Percentiles rank a stretch among this genome's conserved stretches.
Conservation (phyloP, 768 basidiomycete genomes). For the Sporobolomyces phaffii region DNA sequence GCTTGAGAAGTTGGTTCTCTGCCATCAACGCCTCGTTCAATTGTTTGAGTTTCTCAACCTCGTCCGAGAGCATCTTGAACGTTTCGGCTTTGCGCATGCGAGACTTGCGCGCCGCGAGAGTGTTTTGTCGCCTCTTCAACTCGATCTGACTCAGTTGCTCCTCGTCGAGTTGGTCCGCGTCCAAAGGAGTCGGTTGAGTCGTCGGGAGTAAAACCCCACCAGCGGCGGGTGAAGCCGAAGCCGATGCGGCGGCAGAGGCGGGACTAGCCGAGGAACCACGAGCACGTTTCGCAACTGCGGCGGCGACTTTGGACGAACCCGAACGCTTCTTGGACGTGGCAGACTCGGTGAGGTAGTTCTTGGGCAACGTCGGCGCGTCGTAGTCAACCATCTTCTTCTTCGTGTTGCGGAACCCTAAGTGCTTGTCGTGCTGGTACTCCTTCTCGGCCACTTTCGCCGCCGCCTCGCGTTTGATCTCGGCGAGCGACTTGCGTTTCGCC, state of each 20-base stretch:
- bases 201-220: too few relatives aligned
- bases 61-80: conserved; percentile 58
- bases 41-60: conserved; percentile 34
- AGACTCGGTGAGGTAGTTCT: conserved; percentile 40
- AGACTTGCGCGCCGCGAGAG: conserved; percentile 73
- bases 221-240: too few relatives aligned
- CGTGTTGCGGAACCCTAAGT: conserved; percentile 41
- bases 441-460: conserved; percentile 9
- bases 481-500: conserved; percentile 27
- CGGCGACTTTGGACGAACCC: conserved; percentile 21
- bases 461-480: conserved; percentile 30
- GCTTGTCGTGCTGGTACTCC: conserved; percentile 34
- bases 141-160: conserved; percentile 56
- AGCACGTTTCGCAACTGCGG: conserved; percentile 2
- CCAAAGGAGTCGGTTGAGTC: conserved; percentile 18
- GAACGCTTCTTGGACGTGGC: conserved; percentile 39
- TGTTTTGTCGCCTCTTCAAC: conserved; percentile 74
- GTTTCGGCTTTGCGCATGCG: conserved; percentile 69
- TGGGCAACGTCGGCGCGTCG: conserved; percentile 41
- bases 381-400: conserved; percentile 34
- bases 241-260: not conserved
- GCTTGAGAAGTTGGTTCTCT: conserved; percentile 11
- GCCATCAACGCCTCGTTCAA: conserved; percentile 21
- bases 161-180: conserved; percentile 34
- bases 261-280: not conserved